Percentiles rank a stretch among this genome's conserved stretches.
phyloP scores from a whole-genome alignment of 169 alveolate genomes.

The Plasmodium vivax region DNA sequence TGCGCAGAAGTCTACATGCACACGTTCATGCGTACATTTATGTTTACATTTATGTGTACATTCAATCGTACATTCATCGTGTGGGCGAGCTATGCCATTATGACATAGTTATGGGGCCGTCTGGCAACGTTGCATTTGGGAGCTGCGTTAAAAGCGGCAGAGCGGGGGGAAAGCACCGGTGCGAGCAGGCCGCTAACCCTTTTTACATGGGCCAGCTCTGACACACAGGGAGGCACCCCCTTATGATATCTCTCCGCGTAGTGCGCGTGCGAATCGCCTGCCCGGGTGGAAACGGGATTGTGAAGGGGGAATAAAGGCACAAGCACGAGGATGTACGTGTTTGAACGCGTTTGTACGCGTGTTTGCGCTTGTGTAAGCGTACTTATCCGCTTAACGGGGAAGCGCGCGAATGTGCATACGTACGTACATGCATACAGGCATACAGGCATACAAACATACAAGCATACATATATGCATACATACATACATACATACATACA shows the following conservation, averaged over 20 bases:
- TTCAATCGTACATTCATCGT: too few relatives aligned
- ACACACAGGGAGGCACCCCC: not conserved
- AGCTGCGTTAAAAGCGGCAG: not conserved
- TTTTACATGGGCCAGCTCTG: not conserved
- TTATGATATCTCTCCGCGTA: not conserved
- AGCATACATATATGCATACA: too few relatives aligned
- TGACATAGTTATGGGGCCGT: not conserved
- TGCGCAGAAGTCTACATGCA: not conserved
- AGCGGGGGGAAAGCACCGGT: not conserved
- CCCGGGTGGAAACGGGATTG: not conserved
- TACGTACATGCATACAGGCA: conserved; percentile 1
- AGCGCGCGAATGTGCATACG: not conserved
- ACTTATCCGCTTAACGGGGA: not conserved
- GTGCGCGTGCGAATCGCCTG: not conserved
- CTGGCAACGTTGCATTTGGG: not conserved
- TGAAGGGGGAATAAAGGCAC: not conserved
- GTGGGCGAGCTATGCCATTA: not conserved
- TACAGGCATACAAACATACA: not conserved
- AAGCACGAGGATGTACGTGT: not conserved
- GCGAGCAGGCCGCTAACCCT: not conserved
- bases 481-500: too few relatives aligned
- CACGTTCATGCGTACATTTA: not conserved
- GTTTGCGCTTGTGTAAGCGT: not conserved
- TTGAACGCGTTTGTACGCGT: not conserved
- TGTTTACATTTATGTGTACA: not conserved